Evolutionary conservation across 106 monocot species (phyloP).

Genomic region (Allium cepa): DNA sequence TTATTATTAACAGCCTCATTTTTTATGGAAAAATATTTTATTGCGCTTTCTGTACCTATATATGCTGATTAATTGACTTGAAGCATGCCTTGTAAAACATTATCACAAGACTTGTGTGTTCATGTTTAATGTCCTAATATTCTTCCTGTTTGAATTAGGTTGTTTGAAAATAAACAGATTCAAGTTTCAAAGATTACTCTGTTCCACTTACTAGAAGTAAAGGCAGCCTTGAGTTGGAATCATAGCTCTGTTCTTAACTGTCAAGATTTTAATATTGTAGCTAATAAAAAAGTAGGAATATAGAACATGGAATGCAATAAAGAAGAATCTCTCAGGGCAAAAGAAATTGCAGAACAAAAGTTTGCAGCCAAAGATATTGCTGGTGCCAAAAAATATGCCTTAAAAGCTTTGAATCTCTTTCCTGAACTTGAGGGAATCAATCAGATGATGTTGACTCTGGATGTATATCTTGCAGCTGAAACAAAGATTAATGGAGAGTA

Average conservation of each 20-base stretch:
- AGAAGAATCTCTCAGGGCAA: slow-evolving; percentile 66
- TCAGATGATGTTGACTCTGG: slow-evolving; percentile 45
- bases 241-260: background rate
- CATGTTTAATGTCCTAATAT: too few species aligned
- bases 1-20: too few species aligned
- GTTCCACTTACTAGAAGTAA: background rate
- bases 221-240: background rate
- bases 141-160: background rate
- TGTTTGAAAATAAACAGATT: background rate
- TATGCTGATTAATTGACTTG: background rate
- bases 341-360: slow-evolving; percentile 50
- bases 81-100: too few species aligned
- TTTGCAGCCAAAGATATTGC: slow-evolving; percentile 32
- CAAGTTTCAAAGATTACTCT: background rate
- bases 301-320: slow-evolving; percentile 51
- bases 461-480: slow-evolving; percentile 44
- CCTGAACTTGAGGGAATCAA: slow-evolving; percentile 51
- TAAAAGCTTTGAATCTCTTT: slow-evolving; percentile 51
- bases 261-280: background rate
- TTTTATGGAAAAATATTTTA: too few species aligned
- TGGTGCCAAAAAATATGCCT: slow-evolving; percentile 51
- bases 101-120: too few species aligned
- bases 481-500: slow-evolving; percentile 31
- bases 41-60: too few species aligned
- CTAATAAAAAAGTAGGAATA: background rate